Evolutionary conservation across 1,284 basidiomycete genomes (phyloP), one percentile per base, ranked within the genome.

Genomic region (Thecaphora thlaspeos): DNA sequence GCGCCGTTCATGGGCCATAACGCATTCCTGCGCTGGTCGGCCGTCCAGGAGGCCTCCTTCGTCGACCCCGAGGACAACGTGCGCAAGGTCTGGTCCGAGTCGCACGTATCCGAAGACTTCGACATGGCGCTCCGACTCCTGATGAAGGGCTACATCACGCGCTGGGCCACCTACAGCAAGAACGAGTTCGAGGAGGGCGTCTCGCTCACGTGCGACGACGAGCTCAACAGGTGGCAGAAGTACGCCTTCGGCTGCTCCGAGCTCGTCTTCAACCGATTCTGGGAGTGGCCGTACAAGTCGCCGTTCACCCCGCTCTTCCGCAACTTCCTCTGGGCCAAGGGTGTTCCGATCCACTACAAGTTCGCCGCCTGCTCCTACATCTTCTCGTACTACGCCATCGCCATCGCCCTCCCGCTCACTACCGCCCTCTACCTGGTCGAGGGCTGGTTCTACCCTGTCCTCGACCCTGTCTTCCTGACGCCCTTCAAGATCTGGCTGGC

Each of bases 1-100:
- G 79, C 89, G 0, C 89, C 89, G 1, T 91, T 91, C 70, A 88
- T 91, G 57, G 90, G 90, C 0, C 90, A 91, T 78, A 91, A 91
- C 56, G 89, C 89, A 2, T 91, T 90, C 80, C 80, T 91, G 34
- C 84, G 89, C 15, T 91, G 90, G 89, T 83, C 83, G 5, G 89
- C 89, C 1, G 79, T 91, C 7, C 89, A 91, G 73, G 89, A 90
- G 53, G 87, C 85, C 2, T 82, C 86, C 9, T 88, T 87, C 61
- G 75, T 87, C 40, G 89, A 90, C 64, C 76, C 79, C 8, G 84
- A 82, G 18, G 87, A 88, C 68, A 83, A 83, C 1, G 73, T 82
- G 52, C 83, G 81, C 71, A 89, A 89, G 81, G 85, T 88, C 48
- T 92, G 90, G 90, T 88, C 86, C 2, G 61, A 91, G 80, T 79